These are phyloP conservation scores for Boletus rex-veris DNA, from an alignment of 768 basidiomycete genomes.

Conservation along the genomic window DNA sequence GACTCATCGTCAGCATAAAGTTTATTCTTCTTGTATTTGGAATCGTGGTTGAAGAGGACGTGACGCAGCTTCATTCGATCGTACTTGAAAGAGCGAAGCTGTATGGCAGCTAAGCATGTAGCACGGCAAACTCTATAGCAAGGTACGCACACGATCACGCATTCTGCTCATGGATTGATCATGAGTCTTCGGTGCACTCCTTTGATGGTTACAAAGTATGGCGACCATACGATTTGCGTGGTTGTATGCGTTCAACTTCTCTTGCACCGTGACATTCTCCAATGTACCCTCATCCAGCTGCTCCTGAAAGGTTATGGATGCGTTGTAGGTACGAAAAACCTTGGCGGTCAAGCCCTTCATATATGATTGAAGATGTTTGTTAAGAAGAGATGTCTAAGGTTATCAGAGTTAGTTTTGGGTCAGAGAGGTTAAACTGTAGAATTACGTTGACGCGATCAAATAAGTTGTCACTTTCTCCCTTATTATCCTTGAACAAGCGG, in stretches of 20 bases:
- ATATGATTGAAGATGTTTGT: conserved; percentile 88
- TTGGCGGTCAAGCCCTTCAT: conserved; percentile 99
- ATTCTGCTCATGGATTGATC: conserved; percentile 94
- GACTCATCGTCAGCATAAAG: conserved; percentile 81
- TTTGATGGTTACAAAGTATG: conserved; percentile 98
- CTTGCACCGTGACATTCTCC: conserved; percentile 73
- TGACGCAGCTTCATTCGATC: conserved; percentile 97
- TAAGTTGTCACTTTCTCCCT: conserved; percentile 80
- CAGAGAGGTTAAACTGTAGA: neutral
- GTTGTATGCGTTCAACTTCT: conserved; percentile 96
- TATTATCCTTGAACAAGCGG: conserved; percentile 93
- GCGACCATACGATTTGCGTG: conserved; percentile 96
- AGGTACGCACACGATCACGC: conserved; percentile 70
- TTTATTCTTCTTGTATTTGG: conserved; percentile 78
- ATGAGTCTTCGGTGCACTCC: conserved; percentile 88
- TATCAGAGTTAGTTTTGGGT: conserved; percentile 16
- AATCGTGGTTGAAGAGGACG: conserved; percentile 72
- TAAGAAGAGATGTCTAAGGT: conserved; percentile 71
- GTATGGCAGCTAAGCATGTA: conserved; percentile 9
- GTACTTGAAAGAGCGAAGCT: conserved; percentile 90
- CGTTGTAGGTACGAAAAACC: conserved; percentile 99
- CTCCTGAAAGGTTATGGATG: conserved; percentile 92
- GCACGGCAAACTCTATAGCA: neutral
- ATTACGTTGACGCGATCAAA: conserved; percentile 92
- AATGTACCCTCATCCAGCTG: conserved; percentile 77